Conservation (phyloP, 2,329 filamentous ascomycete genomes). For the Didymella pinodella region DNA sequence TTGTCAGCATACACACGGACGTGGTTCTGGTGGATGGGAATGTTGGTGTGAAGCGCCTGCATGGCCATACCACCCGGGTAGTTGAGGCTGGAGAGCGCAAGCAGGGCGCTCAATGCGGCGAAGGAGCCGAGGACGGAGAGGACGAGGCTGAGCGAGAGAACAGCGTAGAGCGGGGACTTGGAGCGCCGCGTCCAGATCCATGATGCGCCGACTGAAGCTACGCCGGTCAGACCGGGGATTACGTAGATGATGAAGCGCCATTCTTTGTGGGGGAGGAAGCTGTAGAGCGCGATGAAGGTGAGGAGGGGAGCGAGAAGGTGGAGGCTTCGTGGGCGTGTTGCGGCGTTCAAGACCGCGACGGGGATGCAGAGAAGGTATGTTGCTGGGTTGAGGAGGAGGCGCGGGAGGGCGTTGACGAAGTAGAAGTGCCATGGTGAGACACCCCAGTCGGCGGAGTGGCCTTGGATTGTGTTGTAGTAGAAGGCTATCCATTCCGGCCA, state of each 20-base stretch:
- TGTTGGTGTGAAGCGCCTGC: conserved; percentile 48
- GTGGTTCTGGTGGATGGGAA: conserved; percentile 25
- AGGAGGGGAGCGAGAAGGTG: conserved; percentile 70
- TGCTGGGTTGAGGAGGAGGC: conserved; percentile 82
- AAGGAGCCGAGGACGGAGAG: conserved; percentile 69
- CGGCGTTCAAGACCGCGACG: conserved; percentile 59
- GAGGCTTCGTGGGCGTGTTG: conserved; percentile 54
- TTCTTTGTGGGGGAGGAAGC: conserved; percentile 92
- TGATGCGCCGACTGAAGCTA: conserved; percentile 76
- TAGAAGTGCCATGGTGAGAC: conserved; percentile 87
- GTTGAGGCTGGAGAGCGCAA: conserved; percentile 84
- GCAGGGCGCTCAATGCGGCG: conserved; percentile 68
- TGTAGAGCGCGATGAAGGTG: conserved; percentile 80
- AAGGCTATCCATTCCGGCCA: conserved; percentile 95
- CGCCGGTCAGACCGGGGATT: conserved; percentile 80
- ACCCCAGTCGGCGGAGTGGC: conserved; percentile 87
- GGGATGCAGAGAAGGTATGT: conserved; percentile 62
- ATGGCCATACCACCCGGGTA: conserved; percentile 92
- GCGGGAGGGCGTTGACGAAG: conserved; percentile 80
- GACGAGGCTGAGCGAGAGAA: conserved; percentile 64
- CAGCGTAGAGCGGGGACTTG: conserved; percentile 65
- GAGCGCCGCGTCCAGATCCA: conserved; percentile 66
- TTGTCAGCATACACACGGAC: conserved; percentile 64
- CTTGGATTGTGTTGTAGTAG: conserved; percentile 87
- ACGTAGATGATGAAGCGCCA: conserved; percentile 93